A percentile compares a stretch with the other conserved stretches of the same genome.
Evolutionary conservation across 129 eudicot genomes (phyloP).

Genomic region (Ambrosia artemisiifolia): DNA sequence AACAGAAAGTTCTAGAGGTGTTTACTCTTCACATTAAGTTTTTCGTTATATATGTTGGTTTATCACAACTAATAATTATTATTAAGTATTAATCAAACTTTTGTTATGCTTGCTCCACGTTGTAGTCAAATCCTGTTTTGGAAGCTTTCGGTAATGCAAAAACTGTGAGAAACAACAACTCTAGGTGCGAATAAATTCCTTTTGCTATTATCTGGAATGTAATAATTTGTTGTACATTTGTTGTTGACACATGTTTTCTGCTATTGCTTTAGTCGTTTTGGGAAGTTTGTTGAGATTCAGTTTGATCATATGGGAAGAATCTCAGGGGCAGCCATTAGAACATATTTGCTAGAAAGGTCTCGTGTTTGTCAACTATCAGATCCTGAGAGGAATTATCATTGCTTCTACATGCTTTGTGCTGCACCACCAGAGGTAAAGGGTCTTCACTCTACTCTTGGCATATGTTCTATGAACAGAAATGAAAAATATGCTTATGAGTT

Average conservation of each 20-base stretch:
- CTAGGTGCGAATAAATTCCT: constrained; percentile 52
- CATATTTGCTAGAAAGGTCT: constrained; percentile 91
- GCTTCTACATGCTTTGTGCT: constrained; percentile 99
- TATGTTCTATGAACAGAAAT: constrained; percentile 9
- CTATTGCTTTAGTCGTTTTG: constrained; percentile 76
- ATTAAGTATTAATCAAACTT: constrained; percentile 8
- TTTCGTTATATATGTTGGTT: not conserved
- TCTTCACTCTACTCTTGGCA: not conserved
- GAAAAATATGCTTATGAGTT: not conserved
- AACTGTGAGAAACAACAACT: constrained; percentile 95
- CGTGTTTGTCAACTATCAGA: constrained; percentile 98
- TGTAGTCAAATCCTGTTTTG: constrained; percentile 96
- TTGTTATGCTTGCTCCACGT: constrained; percentile 26
- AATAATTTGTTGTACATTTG: constrained; percentile 7
- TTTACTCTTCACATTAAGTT: constrained; percentile 16
- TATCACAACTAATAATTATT: not conserved
- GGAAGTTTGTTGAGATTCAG: constrained; percentile 98
- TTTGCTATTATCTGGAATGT: constrained; percentile 5
- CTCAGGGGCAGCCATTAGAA: constrained; percentile 98
- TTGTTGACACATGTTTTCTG: constrained; percentile 10
- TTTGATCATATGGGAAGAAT: constrained; percentile 85
- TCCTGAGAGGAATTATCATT: constrained; percentile 96
- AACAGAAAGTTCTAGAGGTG: constrained; percentile 97
- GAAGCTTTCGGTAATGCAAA: constrained; percentile 99
- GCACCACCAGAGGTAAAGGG: constrained; percentile 82